Evolutionary conservation across 2,329 filamentous ascomycete species (phyloP), one percentile per base, ranked within the genome.

Genomic region (Claviceps sp.): DNA sequence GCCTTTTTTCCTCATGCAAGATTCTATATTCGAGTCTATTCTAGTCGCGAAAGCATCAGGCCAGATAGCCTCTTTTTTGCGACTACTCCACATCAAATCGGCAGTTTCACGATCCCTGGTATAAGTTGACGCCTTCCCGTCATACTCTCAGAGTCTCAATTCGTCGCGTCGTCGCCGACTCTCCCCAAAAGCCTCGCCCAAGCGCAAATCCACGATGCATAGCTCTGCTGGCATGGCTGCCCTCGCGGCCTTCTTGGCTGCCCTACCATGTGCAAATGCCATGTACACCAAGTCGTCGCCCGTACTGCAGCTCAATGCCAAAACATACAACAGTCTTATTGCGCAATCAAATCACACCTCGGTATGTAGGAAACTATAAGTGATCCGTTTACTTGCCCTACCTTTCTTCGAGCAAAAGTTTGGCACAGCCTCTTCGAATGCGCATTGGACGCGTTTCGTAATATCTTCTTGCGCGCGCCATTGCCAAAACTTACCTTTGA

Each of bases 261-360:
- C 80, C 52, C 64, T 86, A 49, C 80, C 85, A 34, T 76, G 76
- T 49, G 77, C 77, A 52, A 80, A 82, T 50, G 84, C 86, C 58
- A 68, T 98, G 54, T 98, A 98, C 71, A 72, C 81, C 54, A 94
- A 91, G 72, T 86, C 77, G 66, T 96, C 90, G 2, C 82, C 87
- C 13, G 93, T 98, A 44, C 67, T 97, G 44, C 88, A 94, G 67
- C 71, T 97, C 57, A 83, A 85, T 61, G 77, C 76, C 52, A 86
- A 85, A 68, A 86, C 77, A 61, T 97, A 94, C 68, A 82, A 91
- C 64, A 79, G 77, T 56, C 71, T 95, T 58, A 89, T 98, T 67
- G 81, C 85, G 46, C 83, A 87, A 64, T 95, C 89, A 29, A 96
- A 96, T 65, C 77, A 97, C 68, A 94, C 89, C 43, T 89, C 89